phyloP scores from a whole-genome alignment of 768 basidiomycete genomes.

The Podaxis rugospora region DNA sequence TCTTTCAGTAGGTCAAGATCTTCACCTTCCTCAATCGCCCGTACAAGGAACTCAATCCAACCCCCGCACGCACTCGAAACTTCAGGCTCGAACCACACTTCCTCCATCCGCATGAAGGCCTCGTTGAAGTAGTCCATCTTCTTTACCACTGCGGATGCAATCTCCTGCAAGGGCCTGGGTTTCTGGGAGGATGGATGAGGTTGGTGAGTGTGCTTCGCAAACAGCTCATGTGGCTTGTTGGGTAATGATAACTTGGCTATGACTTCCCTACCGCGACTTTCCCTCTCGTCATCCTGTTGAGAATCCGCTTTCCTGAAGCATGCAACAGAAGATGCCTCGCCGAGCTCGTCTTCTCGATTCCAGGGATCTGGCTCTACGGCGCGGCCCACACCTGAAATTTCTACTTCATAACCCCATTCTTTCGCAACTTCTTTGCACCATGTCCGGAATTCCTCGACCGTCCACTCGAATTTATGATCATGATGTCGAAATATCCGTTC shows the following conservation, averaged over 20 bases:
- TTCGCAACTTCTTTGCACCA: slow-evolving; percentile 57
- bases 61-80: slow-evolving; percentile 52
- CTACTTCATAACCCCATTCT: slow-evolving; percentile 72
- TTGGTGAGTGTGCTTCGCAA: slow-evolving; percentile 44
- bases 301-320: slow-evolving; percentile 42
- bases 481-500: slow-evolving; percentile 70
- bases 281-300: slow-evolving; percentile 27
- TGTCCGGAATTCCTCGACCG: slow-evolving; percentile 59
- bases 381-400: slow-evolving; percentile 54
- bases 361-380: slow-evolving; percentile 61
- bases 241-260: slow-evolving; percentile 22
- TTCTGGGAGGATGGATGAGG: slow-evolving; percentile 45
- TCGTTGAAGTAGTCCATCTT: slow-evolving; percentile 55
- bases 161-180: slow-evolving; percentile 38
- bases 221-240: slow-evolving; percentile 37
- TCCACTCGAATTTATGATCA: slow-evolving; percentile 93
- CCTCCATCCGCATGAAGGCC: slow-evolving; percentile 41
- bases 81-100: slow-evolving; percentile 46
- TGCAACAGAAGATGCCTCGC: slow-evolving; percentile 67
- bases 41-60: slow-evolving; percentile 51
- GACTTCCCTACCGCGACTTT: slow-evolving; percentile 31
- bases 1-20: slow-evolving; percentile 35
- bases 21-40: slow-evolving; percentile 40
- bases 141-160: slow-evolving; percentile 43
- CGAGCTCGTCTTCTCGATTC: slow-evolving; percentile 61